These are phyloP conservation scores for Gloeostereum incarnatum DNA, from an alignment of 768 basidiomycete species.

Conservation along the genomic window DNA sequence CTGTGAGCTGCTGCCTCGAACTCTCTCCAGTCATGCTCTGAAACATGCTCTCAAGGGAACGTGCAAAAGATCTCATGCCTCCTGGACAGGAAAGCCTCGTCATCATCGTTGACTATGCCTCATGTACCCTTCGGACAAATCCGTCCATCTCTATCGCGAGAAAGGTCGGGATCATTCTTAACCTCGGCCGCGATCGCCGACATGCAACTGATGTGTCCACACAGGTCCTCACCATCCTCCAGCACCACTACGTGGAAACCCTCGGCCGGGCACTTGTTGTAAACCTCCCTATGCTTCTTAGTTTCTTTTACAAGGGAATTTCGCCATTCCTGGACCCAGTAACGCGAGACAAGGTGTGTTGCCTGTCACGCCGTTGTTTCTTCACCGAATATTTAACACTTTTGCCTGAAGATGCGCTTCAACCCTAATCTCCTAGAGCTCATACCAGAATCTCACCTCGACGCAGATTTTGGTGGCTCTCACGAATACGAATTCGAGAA, in stretches of 20 bases:
- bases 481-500: conserved; percentile 68
- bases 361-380: background rate
- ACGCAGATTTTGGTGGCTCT: conserved; percentile 76
- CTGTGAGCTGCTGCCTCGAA: conserved; percentile 42
- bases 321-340: conserved; percentile 83
- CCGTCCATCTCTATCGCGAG: conserved; percentile 75
- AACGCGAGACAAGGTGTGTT: conserved; percentile 72
- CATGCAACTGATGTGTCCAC: no score
- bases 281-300: conserved; percentile 68
- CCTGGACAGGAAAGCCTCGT: conserved; percentile 75
- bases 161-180: conserved; percentile 32
- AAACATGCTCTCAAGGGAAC: conserved; percentile 42
- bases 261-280: conserved; percentile 79
- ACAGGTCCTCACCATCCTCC: conserved; percentile 70
- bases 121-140: conserved; percentile 72
- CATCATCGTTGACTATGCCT: conserved; percentile 82
- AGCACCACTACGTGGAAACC: conserved; percentile 85
- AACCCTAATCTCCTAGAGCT: conserved; percentile 77
- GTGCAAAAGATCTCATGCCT: conserved; percentile 85
- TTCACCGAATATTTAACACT: background rate
- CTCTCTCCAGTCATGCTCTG: conserved; percentile 1
- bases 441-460: conserved; percentile 65
- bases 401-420: conserved; percentile 61
- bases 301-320: conserved; percentile 78
- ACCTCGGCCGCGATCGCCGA: background rate